Evolutionary conservation across 176 grass and related monocot genomes (phyloP).

Genomic region (Thinopyrum elongatum): DNA sequence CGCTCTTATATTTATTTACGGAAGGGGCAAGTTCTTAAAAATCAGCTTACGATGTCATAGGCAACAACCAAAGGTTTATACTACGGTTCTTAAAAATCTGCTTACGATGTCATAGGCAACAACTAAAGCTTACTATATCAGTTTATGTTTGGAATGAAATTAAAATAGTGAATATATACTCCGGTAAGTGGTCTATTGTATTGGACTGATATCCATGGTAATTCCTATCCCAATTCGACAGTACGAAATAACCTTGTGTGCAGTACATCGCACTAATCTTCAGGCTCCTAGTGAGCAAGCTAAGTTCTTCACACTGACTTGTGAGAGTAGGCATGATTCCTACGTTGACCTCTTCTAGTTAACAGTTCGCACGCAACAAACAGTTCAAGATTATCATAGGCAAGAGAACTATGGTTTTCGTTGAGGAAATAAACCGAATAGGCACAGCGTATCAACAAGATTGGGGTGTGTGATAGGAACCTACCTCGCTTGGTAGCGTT

Average conservation of each 20-base stretch:
- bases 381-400: background rate
- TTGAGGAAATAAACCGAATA: constrained; percentile 9
- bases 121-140: background rate
- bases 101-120: background rate
- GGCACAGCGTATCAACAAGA: background rate
- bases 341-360: background rate
- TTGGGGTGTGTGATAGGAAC: background rate
- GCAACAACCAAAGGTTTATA: too few relatives aligned
- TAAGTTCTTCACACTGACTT: background rate
- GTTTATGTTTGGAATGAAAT: constrained; percentile 14
- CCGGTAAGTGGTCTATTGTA: background rate
- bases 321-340: background rate
- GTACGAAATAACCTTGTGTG: background rate
- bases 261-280: background rate
- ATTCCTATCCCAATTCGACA: background rate
- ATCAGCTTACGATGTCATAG: too few relatives aligned
- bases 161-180: background rate
- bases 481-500: constrained; percentile 71
- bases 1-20: too few relatives aligned
- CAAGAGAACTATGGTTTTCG: background rate
- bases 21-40: too few relatives aligned
- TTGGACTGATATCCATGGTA: background rate
- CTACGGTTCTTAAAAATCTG: background rate
- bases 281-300: background rate
- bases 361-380: background rate